These are phyloP conservation scores for Geotrichum restrictum DNA, from an alignment of 1,139 yeast genomes.

Conservation along the genomic window DNA sequence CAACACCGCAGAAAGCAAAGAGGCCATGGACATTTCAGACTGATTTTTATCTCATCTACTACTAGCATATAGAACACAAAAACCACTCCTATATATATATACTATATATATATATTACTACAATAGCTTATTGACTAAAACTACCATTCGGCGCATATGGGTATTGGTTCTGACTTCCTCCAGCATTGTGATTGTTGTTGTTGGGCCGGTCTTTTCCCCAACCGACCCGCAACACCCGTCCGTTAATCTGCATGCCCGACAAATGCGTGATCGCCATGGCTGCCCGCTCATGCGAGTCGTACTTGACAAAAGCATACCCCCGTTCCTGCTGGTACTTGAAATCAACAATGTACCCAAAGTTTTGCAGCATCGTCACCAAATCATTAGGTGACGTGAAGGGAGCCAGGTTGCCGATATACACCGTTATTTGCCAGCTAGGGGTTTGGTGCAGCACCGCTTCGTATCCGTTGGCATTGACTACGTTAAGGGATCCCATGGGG, in stretches of 20 bases:
- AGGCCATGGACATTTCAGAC: slow-evolving; percentile 8
- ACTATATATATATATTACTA: no score
- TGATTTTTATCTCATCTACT: no score
- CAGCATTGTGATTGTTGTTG: not conserved
- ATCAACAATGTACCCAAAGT: slow-evolving; percentile 78
- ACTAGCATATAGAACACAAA: not conserved
- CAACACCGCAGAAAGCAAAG: not conserved
- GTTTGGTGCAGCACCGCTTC: slow-evolving; percentile 24
- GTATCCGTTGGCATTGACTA: slow-evolving; percentile 23
- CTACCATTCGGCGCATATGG: not conserved
- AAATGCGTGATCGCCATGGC: slow-evolving; percentile 82
- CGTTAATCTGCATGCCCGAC: slow-evolving; percentile 67
- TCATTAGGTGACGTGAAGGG: slow-evolving; percentile 72
- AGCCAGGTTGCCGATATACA: slow-evolving; percentile 80
- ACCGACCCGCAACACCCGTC: slow-evolving; percentile 76
- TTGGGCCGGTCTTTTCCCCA: slow-evolving; percentile 59
- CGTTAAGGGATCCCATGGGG: slow-evolving; percentile 13
- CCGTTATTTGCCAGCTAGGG: slow-evolving; percentile 83
- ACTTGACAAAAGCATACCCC: slow-evolving; percentile 82
- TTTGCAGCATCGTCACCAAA: slow-evolving; percentile 67
- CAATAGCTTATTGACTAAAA: slow-evolving; percentile 3
- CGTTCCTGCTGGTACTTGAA: slow-evolving; percentile 77
- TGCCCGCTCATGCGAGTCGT: slow-evolving; percentile 82
- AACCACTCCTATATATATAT: no score
- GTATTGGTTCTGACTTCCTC: not conserved